These are phyloP conservation scores for Fusarium pseudocircinatum DNA, from an alignment of 2,329 filamentous ascomycete species.

Conservation along the genomic window DNA sequence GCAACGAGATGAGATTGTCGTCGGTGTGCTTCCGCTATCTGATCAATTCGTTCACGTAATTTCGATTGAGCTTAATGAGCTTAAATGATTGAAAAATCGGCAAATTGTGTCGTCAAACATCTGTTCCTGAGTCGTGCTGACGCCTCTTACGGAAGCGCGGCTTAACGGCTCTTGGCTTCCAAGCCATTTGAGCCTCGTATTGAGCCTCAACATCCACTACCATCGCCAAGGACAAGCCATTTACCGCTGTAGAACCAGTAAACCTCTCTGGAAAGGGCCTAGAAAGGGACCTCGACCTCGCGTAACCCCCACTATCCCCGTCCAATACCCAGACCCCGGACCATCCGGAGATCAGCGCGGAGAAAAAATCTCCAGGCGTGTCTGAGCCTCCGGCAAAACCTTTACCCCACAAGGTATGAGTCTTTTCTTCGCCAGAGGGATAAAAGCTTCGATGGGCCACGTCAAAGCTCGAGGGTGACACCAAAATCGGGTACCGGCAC, in stretches of 20 bases:
- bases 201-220: slow-evolving; percentile 7
- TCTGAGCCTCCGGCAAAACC: slow-evolving; percentile 8
- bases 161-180: not conserved
- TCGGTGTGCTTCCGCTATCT: not conserved
- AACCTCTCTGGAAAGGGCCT: not conserved
- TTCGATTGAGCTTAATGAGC: not conserved
- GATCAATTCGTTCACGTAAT: not conserved
- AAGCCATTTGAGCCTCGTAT: slow-evolving; percentile 14
- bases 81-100: slow-evolving; percentile 4
- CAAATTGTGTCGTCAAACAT: not conserved
- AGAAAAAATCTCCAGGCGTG: not conserved
- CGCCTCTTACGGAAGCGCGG: not conserved
- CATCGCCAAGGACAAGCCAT: not conserved
- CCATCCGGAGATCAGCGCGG: slow-evolving; percentile 8
- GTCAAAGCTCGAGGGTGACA: slow-evolving; percentile 1
- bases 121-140: not conserved
- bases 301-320: not conserved
- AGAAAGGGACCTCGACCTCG: not conserved
- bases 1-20: not conserved
- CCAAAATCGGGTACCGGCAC: slow-evolving; percentile 19
- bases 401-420: slow-evolving; percentile 13
- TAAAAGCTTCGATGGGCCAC: slow-evolving; percentile 13
- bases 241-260: not conserved
- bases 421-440: slow-evolving; percentile 10
- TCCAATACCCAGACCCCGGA: slow-evolving; percentile 6